Percentiles rank a stretch among this genome's conserved stretches.
These are phyloP conservation scores for Endogone sp. DNA, from an alignment of 192 early-diverging fungal genomes.

Conservation along the genomic window DNA sequence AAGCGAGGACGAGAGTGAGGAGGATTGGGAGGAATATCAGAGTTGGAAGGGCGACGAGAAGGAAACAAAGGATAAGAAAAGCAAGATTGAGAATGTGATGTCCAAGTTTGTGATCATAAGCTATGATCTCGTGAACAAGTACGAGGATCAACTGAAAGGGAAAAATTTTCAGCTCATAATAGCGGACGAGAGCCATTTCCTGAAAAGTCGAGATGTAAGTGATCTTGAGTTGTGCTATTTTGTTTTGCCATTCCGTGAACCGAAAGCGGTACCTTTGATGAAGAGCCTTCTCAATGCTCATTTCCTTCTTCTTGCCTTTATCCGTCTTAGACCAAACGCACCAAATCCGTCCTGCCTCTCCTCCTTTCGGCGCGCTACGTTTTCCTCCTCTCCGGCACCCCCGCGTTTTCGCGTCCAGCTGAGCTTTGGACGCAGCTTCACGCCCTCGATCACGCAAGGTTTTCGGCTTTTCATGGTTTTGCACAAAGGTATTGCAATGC, in stretches of 20 bases:
- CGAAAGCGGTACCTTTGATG: not conserved
- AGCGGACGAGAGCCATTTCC: constrained; percentile 41
- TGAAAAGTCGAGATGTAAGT: constrained; percentile 38
- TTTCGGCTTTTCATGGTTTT: constrained; percentile 16
- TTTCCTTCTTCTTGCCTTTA: not conserved
- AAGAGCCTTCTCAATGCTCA: constrained; percentile 3
- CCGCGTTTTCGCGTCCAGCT: constrained; percentile 6
- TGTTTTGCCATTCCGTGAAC: too few species aligned
- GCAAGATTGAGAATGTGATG: not conserved
- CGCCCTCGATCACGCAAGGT: constrained; percentile 11
- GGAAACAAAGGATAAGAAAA: not conserved
- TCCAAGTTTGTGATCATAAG: constrained; percentile 28
- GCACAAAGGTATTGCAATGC: constrained; percentile 30
- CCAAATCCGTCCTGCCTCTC: constrained; percentile 28
- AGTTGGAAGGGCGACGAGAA: not conserved
- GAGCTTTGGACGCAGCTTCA: constrained; percentile 13
- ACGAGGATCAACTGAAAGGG: constrained; percentile 8
- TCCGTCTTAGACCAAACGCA: constrained; percentile 31
- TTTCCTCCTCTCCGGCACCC: constrained; percentile 9
- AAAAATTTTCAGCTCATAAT: constrained; percentile 27
- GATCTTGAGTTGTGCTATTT: too few species aligned
- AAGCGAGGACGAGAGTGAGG: not conserved
- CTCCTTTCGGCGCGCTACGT: constrained; percentile 17
- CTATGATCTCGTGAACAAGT: constrained; percentile 33
- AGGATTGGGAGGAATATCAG: not conserved